Conservation (phyloP, 768 basidiomycete species). For the Austroboletus eburneus region DNA sequence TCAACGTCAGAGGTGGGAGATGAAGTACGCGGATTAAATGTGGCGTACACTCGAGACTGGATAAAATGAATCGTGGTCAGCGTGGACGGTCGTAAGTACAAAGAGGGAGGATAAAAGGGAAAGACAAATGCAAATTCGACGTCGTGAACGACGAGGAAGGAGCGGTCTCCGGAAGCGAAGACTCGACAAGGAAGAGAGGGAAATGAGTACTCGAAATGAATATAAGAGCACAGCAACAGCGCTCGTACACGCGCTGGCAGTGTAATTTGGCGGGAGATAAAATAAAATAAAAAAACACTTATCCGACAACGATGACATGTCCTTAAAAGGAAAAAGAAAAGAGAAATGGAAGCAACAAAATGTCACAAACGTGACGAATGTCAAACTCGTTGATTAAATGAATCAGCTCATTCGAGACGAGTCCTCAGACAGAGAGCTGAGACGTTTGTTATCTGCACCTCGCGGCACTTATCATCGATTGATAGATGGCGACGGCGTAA, state of each 20-base stretch:
- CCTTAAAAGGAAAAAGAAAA: slow-evolving; percentile 14
- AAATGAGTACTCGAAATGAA: slow-evolving; percentile 22
- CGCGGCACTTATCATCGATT: slow-evolving; percentile 13
- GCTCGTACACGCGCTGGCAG: slow-evolving; percentile 10
- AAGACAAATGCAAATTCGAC: slow-evolving; percentile 14
- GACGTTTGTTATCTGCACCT: slow-evolving; percentile 18
- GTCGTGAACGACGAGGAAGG: slow-evolving; percentile 21
- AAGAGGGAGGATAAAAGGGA: slow-evolving; percentile 22
- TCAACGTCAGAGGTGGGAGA: slow-evolving; percentile 26
- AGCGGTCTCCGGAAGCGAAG: slow-evolving; percentile 24
- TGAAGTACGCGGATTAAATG: slow-evolving; percentile 34
- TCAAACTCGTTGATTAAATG: slow-evolving; percentile 1
- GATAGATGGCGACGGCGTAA: slow-evolving; percentile 5
- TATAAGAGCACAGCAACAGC: slow-evolving; percentile 32
- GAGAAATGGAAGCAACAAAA: slow-evolving; percentile 8
- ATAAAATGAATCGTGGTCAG: slow-evolving; percentile 37
- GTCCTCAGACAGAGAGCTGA: slow-evolving; percentile 14
- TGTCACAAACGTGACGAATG: slow-evolving; percentile 21
- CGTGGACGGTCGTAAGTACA: slow-evolving; percentile 33
- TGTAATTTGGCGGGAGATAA: slow-evolving; percentile 16
- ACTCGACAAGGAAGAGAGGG: slow-evolving; percentile 23
- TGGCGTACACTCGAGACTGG: slow-evolving; percentile 24
- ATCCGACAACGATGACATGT: too few relatives aligned
- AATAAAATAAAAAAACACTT: too few relatives aligned
- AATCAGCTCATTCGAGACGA: slow-evolving; percentile 28